Evolutionary conservation across 495 filamentous ascomycete species (phyloP).

Genomic region (Neurospora sublineolata): DNA sequence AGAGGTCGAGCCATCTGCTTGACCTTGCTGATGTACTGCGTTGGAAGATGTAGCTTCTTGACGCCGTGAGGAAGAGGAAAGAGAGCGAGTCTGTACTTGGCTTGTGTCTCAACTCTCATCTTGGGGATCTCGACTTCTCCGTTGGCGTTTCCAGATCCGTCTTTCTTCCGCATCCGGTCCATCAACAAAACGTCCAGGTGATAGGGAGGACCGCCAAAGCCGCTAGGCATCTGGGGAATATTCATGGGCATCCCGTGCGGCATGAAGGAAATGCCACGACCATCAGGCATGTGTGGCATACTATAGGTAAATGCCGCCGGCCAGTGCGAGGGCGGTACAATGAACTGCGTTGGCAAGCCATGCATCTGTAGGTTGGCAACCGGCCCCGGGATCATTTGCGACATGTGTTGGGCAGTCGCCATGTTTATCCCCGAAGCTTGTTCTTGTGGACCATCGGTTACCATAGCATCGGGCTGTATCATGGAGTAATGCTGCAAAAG

Average conservation of each 20-base stretch:
- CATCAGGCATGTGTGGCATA: not conserved
- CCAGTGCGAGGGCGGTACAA: not conserved
- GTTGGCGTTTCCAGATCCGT: not conserved
- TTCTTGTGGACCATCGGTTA: not conserved
- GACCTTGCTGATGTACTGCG: slow-evolving; percentile 80
- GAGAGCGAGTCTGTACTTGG: slow-evolving; percentile 66
- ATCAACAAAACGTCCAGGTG: not conserved
- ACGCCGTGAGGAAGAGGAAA: slow-evolving; percentile 60
- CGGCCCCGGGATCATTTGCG: not conserved
- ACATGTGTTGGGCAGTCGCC: not conserved
- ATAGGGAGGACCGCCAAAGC: not conserved
- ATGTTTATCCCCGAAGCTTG: not conserved
- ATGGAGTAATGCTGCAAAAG: not conserved
- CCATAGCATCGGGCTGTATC: not conserved
- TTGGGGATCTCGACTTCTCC: slow-evolving; percentile 35
- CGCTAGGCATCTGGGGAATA: not conserved
- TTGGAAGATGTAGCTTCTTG: slow-evolving; percentile 71
- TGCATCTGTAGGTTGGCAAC: not conserved
- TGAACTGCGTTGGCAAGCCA: not conserved
- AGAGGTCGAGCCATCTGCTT: slow-evolving; percentile 66
- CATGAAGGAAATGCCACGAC: not conserved
- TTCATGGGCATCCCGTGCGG: not conserved
- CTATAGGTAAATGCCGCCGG: not conserved
- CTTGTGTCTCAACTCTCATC: slow-evolving; percentile 91
- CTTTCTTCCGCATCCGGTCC: not conserved